Base-by-base conservation (phyloP, 202 grass and related monocot genomes). In the Eragrostis tef region DNA sequence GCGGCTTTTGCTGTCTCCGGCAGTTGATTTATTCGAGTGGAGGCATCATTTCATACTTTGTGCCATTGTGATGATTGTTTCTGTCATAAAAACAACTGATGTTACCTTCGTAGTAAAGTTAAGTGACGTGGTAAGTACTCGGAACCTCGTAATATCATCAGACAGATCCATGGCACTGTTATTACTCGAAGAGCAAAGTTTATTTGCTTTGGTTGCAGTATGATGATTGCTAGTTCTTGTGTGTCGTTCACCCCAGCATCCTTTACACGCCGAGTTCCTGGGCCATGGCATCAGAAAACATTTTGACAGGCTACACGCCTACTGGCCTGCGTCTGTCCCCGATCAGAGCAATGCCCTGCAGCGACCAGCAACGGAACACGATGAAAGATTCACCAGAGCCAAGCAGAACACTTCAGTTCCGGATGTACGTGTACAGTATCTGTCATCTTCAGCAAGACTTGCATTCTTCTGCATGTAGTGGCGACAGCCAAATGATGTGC, bases 401-500 rank as follows among this genome's bases (percentile, higher is more conserved):
- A 22, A 14, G 22, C 24, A 27, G 58, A 61, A 27, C 1, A 27
- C 13, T 61, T 61, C 22, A 61, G 58, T 61, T 51, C 19, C 53
- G 3, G 8, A 2, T 21, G n/a, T 56, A 56, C 53, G 20, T 34
- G n/a, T n/a, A 34, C 31, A 4, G 4, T 34, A 21, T 56, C 53
- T 57, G 47, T 15, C 47, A n/a, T 0, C 31, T 3, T 24, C 21
- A 19, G 49, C 2, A 8, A 61, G 7, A 10, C 45, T 51, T 29
- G 60, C 20, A 26, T n/a, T 34, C 19, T n/a, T 58, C 20, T 14
- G 49, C 49, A 6, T 8, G 22, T 58, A 17, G 42, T 34, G 51
- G 75, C 45, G 65, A 45, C 75, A 74, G 48, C 41, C 34, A 36
- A 27, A 64, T 60, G 68, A 82, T 73, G 56, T 45, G 46, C 69